A percentile compares a stretch with the other conserved stretches of the same genome.
Evolutionary conservation across 208 protist species (phyloP).

Genomic region (Crithidia sp.): DNA sequence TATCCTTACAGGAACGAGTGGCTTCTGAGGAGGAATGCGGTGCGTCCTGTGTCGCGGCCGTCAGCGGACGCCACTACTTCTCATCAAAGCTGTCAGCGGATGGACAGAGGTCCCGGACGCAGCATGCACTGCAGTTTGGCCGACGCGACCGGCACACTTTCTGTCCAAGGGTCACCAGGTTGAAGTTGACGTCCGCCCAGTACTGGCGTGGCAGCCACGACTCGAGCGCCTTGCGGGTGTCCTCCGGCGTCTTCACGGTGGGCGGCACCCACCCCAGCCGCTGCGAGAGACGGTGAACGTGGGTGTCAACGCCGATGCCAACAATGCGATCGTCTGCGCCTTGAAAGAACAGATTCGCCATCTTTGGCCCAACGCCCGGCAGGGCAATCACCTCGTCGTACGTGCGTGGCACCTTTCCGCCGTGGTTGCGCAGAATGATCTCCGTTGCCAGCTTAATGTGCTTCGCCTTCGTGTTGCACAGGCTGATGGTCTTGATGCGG

Average conservation of each 20-base stretch:
- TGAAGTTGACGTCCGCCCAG: slow-evolving; percentile 31
- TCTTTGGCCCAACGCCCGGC: slow-evolving; percentile 96
- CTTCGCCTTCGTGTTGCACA: slow-evolving; percentile 93
- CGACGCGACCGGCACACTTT: slow-evolving; percentile 30
- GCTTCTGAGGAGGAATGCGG: too few relatives aligned
- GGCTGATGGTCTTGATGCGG: slow-evolving; percentile 89
- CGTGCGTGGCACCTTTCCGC: slow-evolving; percentile 73
- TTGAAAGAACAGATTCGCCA: slow-evolving; percentile 94
- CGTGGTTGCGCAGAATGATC: slow-evolving; percentile 73
- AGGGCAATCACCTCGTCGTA: slow-evolving; percentile 88
- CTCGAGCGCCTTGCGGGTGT: slow-evolving; percentile 94
- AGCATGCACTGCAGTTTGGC: slow-evolving; percentile 71
- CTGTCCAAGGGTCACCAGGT: slow-evolving; percentile 7
- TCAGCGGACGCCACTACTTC: not conserved
- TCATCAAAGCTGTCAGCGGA: slow-evolving; percentile 25
- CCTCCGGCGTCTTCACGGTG: slow-evolving; percentile 88
- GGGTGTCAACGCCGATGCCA: slow-evolving; percentile 96
- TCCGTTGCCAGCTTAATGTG: slow-evolving; percentile 82
- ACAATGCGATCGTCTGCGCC: slow-evolving; percentile 67
- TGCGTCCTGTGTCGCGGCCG: too few relatives aligned
- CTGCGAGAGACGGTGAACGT: slow-evolving; percentile 95
- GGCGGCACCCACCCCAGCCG: slow-evolving; percentile 89
- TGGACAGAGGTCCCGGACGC: slow-evolving; percentile 65
- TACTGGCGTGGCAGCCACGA: slow-evolving; percentile 92
- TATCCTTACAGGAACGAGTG: too few relatives aligned